Base-by-base conservation (phyloP, 164 flowering plant species). In the grape (Vitis vinifera) region DNA sequence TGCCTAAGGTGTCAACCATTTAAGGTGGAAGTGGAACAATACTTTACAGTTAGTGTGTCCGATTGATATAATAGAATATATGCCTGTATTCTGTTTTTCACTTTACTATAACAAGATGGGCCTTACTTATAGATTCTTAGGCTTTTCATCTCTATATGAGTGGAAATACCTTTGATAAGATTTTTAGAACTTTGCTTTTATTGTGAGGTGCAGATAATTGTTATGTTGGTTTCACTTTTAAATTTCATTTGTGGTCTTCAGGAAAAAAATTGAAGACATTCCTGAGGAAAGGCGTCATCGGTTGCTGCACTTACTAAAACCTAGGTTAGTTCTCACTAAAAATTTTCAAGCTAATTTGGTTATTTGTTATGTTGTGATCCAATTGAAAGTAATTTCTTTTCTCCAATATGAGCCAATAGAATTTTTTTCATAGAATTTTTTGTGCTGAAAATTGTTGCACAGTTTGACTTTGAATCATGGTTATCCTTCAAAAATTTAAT, bases 221-320 rank as follows among this genome's bases (percentile, higher is more conserved):
- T 37, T 37, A 6, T 37, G 44, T 37, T 37, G 44, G 44, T 37
- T 37, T 37, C 44, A 37, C 4, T 37, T 37, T 37, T 37, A 6
- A 15, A 9, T 30, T 67, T 70, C 56, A 50, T 30, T 9, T 30
- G 14, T 60, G 15, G 62, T 67, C 2, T 71, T 51, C 76, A 92
- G 97, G 94, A 90, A 87, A 68, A 92, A 90, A 70, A 87, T 92
- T 81, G 91, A 69, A 13, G 92, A 88, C 58, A 88, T 92, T 70
- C 97, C 97, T 1, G 90, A 87, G 75, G 92, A 90, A 78, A 84
- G 94, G 74, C 82, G 93, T 19, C 81, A 79, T 71, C 84, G 91
- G 50, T 78, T 92, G 77, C 78, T 92, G 58, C 57, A 68, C 70
- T 70, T 88, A 76, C 71, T 90, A 67, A 71, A 84, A 11, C 88